phyloP scores from a whole-genome alignment of 2,329 filamentous ascomycete genomes.

The Chaetomium sp. region DNA sequence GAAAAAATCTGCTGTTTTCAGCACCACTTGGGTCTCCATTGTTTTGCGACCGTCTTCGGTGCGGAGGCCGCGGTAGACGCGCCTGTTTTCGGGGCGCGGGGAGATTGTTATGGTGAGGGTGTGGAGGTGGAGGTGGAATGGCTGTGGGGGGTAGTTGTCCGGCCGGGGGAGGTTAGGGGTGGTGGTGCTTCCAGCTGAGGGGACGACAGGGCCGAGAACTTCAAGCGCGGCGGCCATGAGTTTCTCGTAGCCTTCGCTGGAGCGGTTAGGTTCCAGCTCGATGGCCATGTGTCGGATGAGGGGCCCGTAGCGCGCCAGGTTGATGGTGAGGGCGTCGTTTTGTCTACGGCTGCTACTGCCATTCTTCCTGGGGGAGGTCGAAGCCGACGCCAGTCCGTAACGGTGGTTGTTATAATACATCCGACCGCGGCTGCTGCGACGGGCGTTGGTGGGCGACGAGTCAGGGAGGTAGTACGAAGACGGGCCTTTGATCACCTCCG shows the following conservation, averaged over 20 bases:
- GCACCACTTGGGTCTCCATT: not conserved
- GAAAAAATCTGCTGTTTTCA: slow-evolving; percentile 16
- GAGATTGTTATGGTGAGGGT: slow-evolving; percentile 39
- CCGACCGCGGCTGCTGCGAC: too few species aligned
- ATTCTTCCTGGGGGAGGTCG: too few species aligned
- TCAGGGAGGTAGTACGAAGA: too few species aligned
- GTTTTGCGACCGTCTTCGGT: too few species aligned
- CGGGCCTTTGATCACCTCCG: not conserved
- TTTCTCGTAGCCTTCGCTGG: slow-evolving; percentile 20
- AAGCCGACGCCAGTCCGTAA: too few species aligned
- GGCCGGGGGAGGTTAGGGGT: slow-evolving; percentile 16
- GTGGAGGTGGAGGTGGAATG: slow-evolving; percentile 26
- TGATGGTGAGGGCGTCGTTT: slow-evolving; percentile 20
- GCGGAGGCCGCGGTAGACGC: too few species aligned
- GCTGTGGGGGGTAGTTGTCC: not conserved
- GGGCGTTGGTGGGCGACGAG: too few species aligned
- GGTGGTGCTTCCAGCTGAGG: too few species aligned
- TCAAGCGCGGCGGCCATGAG: slow-evolving; percentile 15
- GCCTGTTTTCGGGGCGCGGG: not conserved
- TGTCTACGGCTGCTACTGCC: not conserved
- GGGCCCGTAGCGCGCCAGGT: slow-evolving; percentile 33
- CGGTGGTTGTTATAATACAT: too few species aligned
- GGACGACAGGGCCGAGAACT: not conserved
- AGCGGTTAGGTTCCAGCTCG: slow-evolving; percentile 38
- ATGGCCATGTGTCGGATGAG: slow-evolving; percentile 38